Percentiles rank a stretch among this genome's conserved stretches.
phyloP scores from a whole-genome alignment of 495 filamentous ascomycete species.

The Hypoxylon cercidicola region DNA sequence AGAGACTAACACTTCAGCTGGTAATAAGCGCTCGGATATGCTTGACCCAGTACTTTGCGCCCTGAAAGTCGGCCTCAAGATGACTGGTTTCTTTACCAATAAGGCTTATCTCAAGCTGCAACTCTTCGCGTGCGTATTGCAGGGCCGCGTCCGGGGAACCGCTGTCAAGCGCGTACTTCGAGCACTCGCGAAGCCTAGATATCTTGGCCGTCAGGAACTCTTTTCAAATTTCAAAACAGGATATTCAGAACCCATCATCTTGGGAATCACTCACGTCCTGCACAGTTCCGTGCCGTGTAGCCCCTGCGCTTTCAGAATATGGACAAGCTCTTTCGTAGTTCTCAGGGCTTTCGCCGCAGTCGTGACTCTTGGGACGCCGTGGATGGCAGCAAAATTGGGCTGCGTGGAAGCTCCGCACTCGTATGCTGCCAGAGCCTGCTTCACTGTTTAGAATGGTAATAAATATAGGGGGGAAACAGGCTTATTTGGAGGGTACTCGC shows the following conservation, averaged over 20 bases:
- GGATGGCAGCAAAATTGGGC: background rate
- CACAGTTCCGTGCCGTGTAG: constrained; percentile 28
- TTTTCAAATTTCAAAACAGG: background rate
- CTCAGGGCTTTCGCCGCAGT: constrained; percentile 15
- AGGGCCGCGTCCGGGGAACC: background rate
- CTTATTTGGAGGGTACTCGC: too few relatives aligned
- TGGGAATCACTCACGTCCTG: constrained; percentile 17
- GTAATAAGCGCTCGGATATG: constrained; percentile 5
- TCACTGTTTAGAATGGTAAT: too few relatives aligned
- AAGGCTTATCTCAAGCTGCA: constrained; percentile 14
- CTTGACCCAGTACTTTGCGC: constrained; percentile 26
- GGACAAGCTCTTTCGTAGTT: constrained; percentile 23
- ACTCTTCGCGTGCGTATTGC: constrained; percentile 17
- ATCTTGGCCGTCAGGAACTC: constrained; percentile 6
- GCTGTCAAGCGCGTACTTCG: constrained; percentile 20
- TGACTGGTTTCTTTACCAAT: constrained; percentile 26
- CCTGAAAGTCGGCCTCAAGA: constrained; percentile 14
- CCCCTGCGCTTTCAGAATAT: constrained; percentile 21
- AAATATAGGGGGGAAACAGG: too few relatives aligned
- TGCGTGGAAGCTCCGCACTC: constrained; percentile 14
- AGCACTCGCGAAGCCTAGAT: constrained; percentile 35
- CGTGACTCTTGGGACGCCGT: constrained; percentile 13
- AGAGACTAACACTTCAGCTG: too few relatives aligned
- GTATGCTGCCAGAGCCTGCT: constrained; percentile 27
- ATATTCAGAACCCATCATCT: background rate